A percentile compares a stretch with the other conserved stretches of the same genome.
Evolutionary conservation across 306 rosid species (phyloP).

Genomic region (Purshia tridentata): DNA sequence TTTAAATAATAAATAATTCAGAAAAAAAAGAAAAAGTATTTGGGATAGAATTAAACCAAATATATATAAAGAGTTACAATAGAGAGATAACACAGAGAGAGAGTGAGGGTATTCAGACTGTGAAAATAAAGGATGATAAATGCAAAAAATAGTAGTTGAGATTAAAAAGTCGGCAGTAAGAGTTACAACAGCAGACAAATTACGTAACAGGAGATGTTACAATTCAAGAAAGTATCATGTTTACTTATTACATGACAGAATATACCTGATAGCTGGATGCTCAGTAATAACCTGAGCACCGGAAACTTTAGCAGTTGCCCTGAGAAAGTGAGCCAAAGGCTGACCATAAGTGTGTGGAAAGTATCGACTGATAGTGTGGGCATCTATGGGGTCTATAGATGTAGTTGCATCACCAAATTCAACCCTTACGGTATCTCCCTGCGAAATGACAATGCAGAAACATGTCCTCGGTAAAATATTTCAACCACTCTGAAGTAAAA

Average conservation of each 20-base stretch:
- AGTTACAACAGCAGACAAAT: background rate
- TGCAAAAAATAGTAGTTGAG: no score
- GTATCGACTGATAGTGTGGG: constrained; percentile 49
- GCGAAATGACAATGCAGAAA: constrained; percentile 9
- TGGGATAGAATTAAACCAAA: no score
- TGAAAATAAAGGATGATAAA: no score
- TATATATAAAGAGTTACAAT: no score
- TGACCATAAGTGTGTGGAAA: constrained; percentile 82
- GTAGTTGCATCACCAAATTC: constrained; percentile 90
- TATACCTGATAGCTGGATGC: constrained; percentile 69
- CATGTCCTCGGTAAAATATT: background rate
- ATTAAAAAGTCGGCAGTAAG: no score
- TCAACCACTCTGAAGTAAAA: background rate
- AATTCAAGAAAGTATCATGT: background rate
- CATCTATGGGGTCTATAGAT: constrained; percentile 72
- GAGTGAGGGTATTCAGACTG: no score
- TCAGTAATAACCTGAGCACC: constrained; percentile 91
- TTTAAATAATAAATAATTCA: background rate
- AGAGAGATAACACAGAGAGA: no score
- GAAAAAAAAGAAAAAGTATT: background rate
- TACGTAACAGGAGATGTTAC: background rate
- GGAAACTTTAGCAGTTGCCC: constrained; percentile 85
- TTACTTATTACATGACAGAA: background rate
- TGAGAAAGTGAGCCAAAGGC: constrained; percentile 96
- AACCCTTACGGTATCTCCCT: constrained; percentile 97